phyloP scores from a whole-genome alignment of 306 rosid species.

The Chamaecrista fasciculata region DNA sequence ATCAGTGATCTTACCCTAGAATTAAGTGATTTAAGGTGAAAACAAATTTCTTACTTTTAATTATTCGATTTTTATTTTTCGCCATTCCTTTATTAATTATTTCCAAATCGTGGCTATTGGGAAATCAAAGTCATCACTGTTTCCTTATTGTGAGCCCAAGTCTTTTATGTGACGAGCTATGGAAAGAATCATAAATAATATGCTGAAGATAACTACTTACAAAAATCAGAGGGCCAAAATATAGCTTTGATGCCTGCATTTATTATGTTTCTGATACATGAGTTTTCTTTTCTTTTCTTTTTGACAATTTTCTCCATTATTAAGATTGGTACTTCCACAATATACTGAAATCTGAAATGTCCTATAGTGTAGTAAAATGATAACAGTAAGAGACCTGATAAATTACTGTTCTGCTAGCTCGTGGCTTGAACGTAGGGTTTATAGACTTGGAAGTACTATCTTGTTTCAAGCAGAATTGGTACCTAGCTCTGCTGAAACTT shows the following conservation, averaged over 20 bases:
- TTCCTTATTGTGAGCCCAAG: background rate
- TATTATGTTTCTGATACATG: background rate
- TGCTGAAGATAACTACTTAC: background rate
- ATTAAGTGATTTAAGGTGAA: slow-evolving; percentile 82
- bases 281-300: too few species aligned
- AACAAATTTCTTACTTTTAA: slow-evolving; percentile 18
- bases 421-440: background rate
- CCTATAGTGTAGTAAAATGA: background rate
- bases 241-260: background rate
- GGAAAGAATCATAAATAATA: background rate
- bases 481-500: background rate
- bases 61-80: background rate
- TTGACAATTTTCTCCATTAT: background rate
- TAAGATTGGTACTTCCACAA: background rate
- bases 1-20: slow-evolving; percentile 84
- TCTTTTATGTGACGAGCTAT: background rate
- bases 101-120: slow-evolving; percentile 21
- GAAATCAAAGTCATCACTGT: background rate
- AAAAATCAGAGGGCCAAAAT: background rate
- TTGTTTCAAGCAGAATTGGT: background rate
- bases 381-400: background rate
- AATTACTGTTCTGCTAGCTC: background rate
- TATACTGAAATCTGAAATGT: background rate
- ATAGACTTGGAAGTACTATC: background rate
- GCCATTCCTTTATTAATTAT: slow-evolving; percentile 1